Evolutionary conservation across 1,284 basidiomycete genomes (phyloP), one percentile per base, ranked within the genome.

Genomic region (Malassezia equina): DNA sequence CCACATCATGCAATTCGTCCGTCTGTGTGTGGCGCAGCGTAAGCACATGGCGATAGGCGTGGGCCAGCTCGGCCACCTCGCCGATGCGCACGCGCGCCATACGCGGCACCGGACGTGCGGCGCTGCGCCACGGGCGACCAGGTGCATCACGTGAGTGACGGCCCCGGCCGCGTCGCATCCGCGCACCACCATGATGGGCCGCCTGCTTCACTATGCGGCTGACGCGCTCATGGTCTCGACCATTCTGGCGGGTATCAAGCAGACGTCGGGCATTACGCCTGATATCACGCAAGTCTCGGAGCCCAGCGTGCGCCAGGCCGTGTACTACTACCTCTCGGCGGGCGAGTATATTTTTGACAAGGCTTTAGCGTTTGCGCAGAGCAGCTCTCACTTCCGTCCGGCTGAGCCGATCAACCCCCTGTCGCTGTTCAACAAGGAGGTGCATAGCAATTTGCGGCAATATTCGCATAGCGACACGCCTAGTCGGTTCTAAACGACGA

Each of bases 151-250:
- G 41, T 43, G 41, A 23, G 41, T 28, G 17, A 17, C 17, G n/a
- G 24, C n/a, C 42, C 24, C 25, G 42, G 36, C 27, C 41, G 31
- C 42, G 50, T 23, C 42, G 50, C 33, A 47, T 25, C 33, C 19
- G n/a, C 23, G 44, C 46, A 33, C 39, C 24, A 69, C 63, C 56
- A 64, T 70, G 54, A 51, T 73, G 7, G 90, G 89, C 66, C 82
- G 84, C 75, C 76, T 95, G 23, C 75, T 85, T 36, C 91, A 95
- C 77, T 90, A 87, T 69, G 81, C 84, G 39, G 77, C 86, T 51
- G 93, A 96, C 73, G 87, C 86, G 23, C 81, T 89, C 51, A 80
- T 95, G 41, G 63, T 96, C 50, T 90, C 89, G 15, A 88, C 91
- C 9, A 81, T 96, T 9, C 77, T 93, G 21, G 91, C 91, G 31